Conservation (phyloP, 257 asterid genomes). For the Parsonsia alboflavescens region DNA sequence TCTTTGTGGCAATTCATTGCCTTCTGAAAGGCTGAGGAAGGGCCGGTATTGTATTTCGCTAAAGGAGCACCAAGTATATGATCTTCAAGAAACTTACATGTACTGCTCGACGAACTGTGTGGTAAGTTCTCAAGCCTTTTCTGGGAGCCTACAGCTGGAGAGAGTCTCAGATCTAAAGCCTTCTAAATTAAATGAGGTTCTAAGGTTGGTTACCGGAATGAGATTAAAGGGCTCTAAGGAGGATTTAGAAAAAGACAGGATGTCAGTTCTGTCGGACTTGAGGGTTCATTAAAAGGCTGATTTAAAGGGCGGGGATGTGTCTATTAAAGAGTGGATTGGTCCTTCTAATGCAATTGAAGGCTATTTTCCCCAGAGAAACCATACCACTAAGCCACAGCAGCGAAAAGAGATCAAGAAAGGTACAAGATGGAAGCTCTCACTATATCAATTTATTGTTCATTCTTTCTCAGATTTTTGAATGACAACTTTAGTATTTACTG, state of each 20-base stretch:
- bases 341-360: conserved; percentile 93
- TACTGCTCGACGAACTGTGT: conserved; percentile 75
- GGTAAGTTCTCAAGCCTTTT: conserved; percentile 66
- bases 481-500: conserved; percentile 7
- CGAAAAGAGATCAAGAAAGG: conserved; percentile 32
- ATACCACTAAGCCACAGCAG: conserved; percentile 21
- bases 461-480: background rate
- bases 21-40: conserved; percentile 59
- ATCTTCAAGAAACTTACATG: conserved; percentile 81
- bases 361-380: conserved; percentile 68
- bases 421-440: conserved; percentile 15
- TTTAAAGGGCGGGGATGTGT: conserved; percentile 48
- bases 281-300: conserved; percentile 63
- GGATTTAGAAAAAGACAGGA: conserved; percentile 46
- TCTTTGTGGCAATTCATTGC: conserved; percentile 55
- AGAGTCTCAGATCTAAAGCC: conserved; percentile 50
- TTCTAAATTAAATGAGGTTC: conserved; percentile 46
- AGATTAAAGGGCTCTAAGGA: conserved; percentile 34
- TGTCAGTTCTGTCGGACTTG: conserved; percentile 48
- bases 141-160: conserved; percentile 59
- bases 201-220: conserved; percentile 46
- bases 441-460: background rate
- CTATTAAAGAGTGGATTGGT: conserved; percentile 90
- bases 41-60: conserved; percentile 78
- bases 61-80: conserved; percentile 88